phyloP scores from a whole-genome alignment of 2,329 filamentous ascomycete species.

The Colletotrichum trifolii region DNA sequence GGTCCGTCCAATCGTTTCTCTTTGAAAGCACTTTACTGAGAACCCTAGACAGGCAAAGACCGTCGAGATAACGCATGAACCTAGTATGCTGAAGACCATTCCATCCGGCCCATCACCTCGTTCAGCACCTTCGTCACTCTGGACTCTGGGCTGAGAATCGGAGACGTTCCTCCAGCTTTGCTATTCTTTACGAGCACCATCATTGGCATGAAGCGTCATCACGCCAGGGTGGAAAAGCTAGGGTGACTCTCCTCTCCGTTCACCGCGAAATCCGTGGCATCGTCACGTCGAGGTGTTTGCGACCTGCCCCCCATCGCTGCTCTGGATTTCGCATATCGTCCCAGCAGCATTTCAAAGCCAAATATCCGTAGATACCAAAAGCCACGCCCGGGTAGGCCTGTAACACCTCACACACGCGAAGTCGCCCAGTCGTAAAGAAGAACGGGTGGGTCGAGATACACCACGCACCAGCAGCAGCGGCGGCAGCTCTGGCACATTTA shows the following conservation, averaged over 20 bases:
- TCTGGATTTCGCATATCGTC: too few species aligned
- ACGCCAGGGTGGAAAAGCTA: not conserved
- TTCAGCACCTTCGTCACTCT: not conserved
- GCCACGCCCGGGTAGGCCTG: too few species aligned
- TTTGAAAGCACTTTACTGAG: conserved; percentile 27
- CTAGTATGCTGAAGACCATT: conserved; percentile 14
- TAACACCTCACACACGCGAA: too few species aligned
- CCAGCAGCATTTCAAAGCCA: too few species aligned
- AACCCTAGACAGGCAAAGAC: conserved; percentile 18
- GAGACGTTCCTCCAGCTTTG: too few species aligned
- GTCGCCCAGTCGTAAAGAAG: not conserved
- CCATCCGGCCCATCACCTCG: conserved; percentile 9
- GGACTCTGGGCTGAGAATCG: not conserved
- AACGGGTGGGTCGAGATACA: not conserved
- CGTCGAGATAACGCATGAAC: conserved; percentile 32
- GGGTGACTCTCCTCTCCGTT: not conserved
- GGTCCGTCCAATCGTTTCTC: conserved; percentile 19
- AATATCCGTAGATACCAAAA: too few species aligned
- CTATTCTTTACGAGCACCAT: too few species aligned
- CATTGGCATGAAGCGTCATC: not conserved
- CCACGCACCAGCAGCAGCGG: not conserved
- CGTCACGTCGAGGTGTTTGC: too few species aligned
- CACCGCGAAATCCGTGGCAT: too few species aligned
- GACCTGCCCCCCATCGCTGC: too few species aligned
- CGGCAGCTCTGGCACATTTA: conserved; percentile 5